Percentiles rank a stretch among this genome's conserved stretches.
Conservation (phyloP, 2,329 filamentous ascomycete genomes). For the Neurospora sp. region DNA sequence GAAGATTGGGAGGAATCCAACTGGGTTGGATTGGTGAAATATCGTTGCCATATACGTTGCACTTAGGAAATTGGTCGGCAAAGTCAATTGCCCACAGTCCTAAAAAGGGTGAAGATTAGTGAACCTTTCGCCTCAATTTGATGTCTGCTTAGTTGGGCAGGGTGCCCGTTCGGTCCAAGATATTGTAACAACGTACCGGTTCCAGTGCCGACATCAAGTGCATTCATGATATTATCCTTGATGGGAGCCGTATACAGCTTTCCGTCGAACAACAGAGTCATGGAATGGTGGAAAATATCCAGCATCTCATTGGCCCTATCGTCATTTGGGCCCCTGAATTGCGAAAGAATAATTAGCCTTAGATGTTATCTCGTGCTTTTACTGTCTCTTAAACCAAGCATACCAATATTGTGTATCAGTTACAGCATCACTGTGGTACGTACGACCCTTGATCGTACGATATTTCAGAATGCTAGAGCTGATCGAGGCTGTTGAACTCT, state of each 20-base stretch:
- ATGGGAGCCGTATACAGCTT: conserved; percentile 20
- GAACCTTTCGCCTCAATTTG: conserved; percentile 19
- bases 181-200: not conserved
- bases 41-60: conserved; percentile 41
- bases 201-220: conserved; percentile 5
- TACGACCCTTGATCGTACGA: conserved; percentile 9
- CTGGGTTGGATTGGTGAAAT: conserved; percentile 46
- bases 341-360: not conserved
- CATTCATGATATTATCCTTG: conserved; percentile 6
- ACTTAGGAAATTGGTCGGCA: conserved; percentile 32
- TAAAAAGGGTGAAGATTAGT: not conserved
- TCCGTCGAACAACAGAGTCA: conserved; percentile 17
- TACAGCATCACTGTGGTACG: conserved; percentile 1
- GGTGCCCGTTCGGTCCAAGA: not conserved
- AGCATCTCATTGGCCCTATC: conserved; percentile 13
- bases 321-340: conserved; percentile 10
- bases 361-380: fast-evolving
- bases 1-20: conserved; percentile 44
- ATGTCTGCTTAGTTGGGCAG: not conserved
- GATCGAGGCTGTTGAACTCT: not conserved
- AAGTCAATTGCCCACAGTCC: conserved; percentile 15
- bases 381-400: not conserved
- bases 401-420: not conserved
- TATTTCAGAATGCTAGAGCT: conserved; percentile 7
- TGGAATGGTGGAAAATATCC: conserved; percentile 17